Base-by-base conservation (phyloP, 2,329 filamentous ascomycete genomes). In the Talaromyces sp. region DNA sequence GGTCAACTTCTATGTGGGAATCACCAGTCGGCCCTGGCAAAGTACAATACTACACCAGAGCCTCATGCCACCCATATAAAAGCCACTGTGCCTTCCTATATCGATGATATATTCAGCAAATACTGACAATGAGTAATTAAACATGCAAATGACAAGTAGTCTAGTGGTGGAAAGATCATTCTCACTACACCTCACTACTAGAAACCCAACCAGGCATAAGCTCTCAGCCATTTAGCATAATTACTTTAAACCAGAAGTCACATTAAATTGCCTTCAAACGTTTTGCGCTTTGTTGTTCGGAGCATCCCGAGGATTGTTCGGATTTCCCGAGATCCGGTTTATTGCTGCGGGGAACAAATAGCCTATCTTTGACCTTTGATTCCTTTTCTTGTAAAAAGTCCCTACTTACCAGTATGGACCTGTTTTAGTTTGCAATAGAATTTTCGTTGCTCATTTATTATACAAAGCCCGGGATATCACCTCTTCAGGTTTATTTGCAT, bases 81-180 rank as follows among this genome's bases (percentile, higher is more conserved):
- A 29, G 9, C 4, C 2, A 29, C 27, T 29, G 6, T 29, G 27
- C 27, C 6, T 29, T 29, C n/a, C n/a, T n/a, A n/a, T n/a, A n/a
- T n/a, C n/a, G 27, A 29, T 29, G 27, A 29, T 29, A 29, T 29
- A 29, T 29, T 29, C 27, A 29, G 27, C 27, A 29, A 29, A 29
- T 29, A 29, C 7, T 29, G 7, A 29, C 9, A 8, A 29, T 29
- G 7, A 8, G 27, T 29, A 29, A 6, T 29, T 29, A 62, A 69
- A 35, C 56, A 57, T 58, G 63, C 62, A 2, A 63, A 65, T 58
- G 60, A 58, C 17, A 55, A 64, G 50, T 59, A 60, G 46, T n/a
- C 48, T 8, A 58, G 64, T 4, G 51, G 64, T 56, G 68, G 67
- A 32, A 70, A 69, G 54, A 57, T 70, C 55, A 62, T 70, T 54